Conservation (phyloP, 2,329 filamentous ascomycete species). For the Penicillium capsulatum region DNA sequence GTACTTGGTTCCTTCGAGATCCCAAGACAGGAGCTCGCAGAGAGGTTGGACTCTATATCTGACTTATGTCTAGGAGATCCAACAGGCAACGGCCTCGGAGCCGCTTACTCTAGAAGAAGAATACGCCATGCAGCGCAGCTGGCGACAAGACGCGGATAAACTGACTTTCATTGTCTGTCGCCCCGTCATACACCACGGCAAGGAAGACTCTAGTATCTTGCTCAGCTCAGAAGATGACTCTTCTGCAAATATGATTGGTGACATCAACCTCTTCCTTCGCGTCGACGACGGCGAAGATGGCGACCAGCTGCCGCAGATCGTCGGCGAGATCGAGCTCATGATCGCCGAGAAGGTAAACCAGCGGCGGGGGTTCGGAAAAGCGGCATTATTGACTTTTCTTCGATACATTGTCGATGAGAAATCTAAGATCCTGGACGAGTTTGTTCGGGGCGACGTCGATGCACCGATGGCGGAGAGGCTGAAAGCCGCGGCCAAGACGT, state of each 20-base stretch:
- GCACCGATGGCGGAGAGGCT: conserved; percentile 1
- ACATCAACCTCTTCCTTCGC: conserved; percentile 77
- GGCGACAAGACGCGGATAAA: conserved; percentile 79
- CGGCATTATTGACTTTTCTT: conserved; percentile 64
- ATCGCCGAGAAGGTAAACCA: conserved; percentile 60
- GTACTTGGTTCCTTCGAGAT: conserved; percentile 40
- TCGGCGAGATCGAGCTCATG: conserved; percentile 85
- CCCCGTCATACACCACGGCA: too few species aligned
- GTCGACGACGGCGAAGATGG: conserved; percentile 51
- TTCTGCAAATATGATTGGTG: conserved; percentile 60
- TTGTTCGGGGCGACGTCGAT: conserved; percentile 28
- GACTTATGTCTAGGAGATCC: conserved; percentile 54
- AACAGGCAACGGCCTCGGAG: conserved; percentile 81
- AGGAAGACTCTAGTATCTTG: too few species aligned
- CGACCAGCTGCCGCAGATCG: conserved; percentile 31
- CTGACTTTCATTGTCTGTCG: conserved; percentile 84
- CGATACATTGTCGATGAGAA: conserved; percentile 60
- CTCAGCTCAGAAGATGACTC: conserved; percentile 50
- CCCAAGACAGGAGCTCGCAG: too few species aligned
- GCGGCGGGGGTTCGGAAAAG: conserved; percentile 61
- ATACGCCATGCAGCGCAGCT: conserved; percentile 84
- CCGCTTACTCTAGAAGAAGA: conserved; percentile 75
- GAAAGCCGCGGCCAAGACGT: conserved; percentile 4
- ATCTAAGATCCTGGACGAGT: conserved; percentile 55
- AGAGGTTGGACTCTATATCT: too few species aligned